Percentiles rank a stretch among this genome's conserved stretches.
Conservation (phyloP, 306 rosid genomes). For the Hylodesmum podocarpum region DNA sequence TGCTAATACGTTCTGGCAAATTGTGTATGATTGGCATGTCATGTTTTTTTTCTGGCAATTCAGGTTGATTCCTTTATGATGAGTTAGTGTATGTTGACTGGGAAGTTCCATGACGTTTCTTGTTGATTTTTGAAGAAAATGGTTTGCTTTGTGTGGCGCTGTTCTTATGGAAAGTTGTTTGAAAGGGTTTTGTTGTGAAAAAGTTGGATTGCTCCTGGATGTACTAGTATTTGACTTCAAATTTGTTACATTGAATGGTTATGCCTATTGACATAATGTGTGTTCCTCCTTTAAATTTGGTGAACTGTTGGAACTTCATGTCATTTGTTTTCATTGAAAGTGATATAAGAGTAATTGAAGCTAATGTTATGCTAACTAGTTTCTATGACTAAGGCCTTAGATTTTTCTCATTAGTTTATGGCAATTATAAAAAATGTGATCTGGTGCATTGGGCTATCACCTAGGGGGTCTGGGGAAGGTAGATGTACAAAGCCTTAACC, state of each 20-base stretch:
- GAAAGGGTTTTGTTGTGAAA: not conserved
- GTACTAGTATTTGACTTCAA: not conserved
- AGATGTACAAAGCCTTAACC: not conserved
- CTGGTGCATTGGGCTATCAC: not conserved
- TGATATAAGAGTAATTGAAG: not conserved
- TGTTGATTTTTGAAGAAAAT: not conserved
- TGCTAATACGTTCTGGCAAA: not conserved
- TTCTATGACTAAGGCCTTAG: not conserved
- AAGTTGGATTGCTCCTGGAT: not conserved
- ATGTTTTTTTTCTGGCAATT: not conserved
- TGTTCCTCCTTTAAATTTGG: not conserved
- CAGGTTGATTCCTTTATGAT: not conserved
- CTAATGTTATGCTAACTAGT: not conserved
- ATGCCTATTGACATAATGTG: not conserved
- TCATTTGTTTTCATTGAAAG: not conserved
- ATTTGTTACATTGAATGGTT: not conserved
- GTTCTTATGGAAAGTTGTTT: not conserved
- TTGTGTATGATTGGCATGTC: not conserved
- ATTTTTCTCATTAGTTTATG: not conserved
- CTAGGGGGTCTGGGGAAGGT: not conserved
- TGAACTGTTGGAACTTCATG: constrained; percentile 9
- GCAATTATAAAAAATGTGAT: not conserved
- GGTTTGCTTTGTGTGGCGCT: not conserved
- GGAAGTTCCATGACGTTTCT: not conserved
- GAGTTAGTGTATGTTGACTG: not conserved